Base-by-base conservation (phyloP, 2,329 filamentous ascomycete genomes). In the Fusarium lyarnte region DNA sequence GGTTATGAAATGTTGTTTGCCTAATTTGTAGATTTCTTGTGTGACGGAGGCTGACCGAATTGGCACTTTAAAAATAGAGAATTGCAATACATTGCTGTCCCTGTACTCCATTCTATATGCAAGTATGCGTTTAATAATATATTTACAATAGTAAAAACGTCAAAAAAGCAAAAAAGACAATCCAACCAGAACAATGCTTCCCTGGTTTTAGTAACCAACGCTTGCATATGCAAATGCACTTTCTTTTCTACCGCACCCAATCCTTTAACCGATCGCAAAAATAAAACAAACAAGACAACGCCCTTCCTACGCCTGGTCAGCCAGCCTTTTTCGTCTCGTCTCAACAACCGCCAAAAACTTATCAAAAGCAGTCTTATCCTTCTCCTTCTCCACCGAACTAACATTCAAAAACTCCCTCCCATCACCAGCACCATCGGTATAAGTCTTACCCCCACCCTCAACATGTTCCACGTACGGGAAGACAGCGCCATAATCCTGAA, bases 401-500 rank as follows among this genome's bases (percentile, higher is more conserved):
- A 57, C 39, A 6, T 13, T 23, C 23, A 57, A 21, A 10, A 23
- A n/a, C 2, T n/a, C 33, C 33, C 23, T 38, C 19, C 49, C 49
- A 21, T 12, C 13, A 5, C 13, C 49, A 17, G 38, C 17, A 6
- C 16, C 19, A 21, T 46, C 23, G 17, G 23, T 35, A 57, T 47
- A 45, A 17, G 19, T 12, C 17, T 31, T 17, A 5, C n/a, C 16
- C 21, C 51, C 2, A 14, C 19, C 46, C 23, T 35, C 19, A 4
- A 21, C 3, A 25, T 19, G 58, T 13, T 36, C 54, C 6, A 23
- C 21, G 8, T 67, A 67, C 23, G 23, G 23, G 4, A 67, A 58
- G 13, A 66, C 33, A 8, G 33, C n/a, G 3, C 29, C 23, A 21
- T 27, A 33, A n/a, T 16, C 12, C 13, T 55, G 27, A 31, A 41